Evolutionary conservation across 805 yeast genomes (phyloP).

Genomic region (Barnettozyma botsteinii): DNA sequence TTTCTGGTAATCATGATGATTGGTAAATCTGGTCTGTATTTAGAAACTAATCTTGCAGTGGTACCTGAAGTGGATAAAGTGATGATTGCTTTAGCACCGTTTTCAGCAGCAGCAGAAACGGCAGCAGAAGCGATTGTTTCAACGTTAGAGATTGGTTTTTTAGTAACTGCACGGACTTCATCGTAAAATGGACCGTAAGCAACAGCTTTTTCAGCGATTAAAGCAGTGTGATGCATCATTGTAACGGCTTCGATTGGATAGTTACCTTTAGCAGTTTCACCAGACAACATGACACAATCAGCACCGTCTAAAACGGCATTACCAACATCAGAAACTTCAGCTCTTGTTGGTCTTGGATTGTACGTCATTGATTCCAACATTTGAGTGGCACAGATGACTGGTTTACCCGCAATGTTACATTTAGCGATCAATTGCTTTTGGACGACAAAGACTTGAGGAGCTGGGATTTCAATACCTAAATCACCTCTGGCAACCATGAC

Average conservation of each 20-base stretch:
- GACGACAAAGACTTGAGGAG: conserved; percentile 96
- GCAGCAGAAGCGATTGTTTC: conserved; percentile 98
- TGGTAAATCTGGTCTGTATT: conserved; percentile 97
- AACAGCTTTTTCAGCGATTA: conserved; percentile 95
- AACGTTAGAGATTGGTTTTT: conserved; percentile 84
- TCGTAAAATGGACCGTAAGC: conserved; percentile 80
- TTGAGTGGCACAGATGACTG: conserved; percentile 99
- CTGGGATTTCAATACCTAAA: conserved; percentile 98
- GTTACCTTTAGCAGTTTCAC: conserved; percentile 99
- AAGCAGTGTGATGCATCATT: conserved; percentile 97
- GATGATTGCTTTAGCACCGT: conserved; percentile 92
- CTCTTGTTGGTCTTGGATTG: conserved; percentile 99
- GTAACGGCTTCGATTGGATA: conserved; percentile 97
- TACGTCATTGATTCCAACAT: conserved; percentile 99
- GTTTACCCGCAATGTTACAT: conserved; percentile 99
- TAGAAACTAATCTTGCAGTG: conserved; percentile 93
- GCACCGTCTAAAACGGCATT: conserved; percentile 99
- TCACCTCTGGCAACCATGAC: conserved; percentile 99
- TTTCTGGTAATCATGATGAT: conserved; percentile 97
- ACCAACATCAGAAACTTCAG: conserved; percentile 99
- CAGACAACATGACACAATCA: conserved; percentile 99
- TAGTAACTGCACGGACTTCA: conserved; percentile 81
- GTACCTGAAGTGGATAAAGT: conserved; percentile 93
- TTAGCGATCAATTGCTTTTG: conserved; percentile 99
- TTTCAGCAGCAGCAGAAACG: conserved; percentile 94